Evolutionary conservation across 805 yeast species (phyloP).

Genomic region (Teunomyces panamensis): DNA sequence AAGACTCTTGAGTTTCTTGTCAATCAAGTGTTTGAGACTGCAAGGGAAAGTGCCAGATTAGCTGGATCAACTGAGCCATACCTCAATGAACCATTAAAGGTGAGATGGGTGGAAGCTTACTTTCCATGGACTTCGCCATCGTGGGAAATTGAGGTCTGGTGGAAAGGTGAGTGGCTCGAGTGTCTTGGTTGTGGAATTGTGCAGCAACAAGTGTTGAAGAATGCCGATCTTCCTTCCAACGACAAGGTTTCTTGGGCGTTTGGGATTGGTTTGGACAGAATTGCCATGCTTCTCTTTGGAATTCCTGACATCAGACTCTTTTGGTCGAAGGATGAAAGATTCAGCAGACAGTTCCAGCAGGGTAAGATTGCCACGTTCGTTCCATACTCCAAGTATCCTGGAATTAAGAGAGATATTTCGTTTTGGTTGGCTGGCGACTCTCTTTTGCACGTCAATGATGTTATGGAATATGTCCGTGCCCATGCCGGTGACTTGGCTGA

Average conservation of each 20-base stretch:
- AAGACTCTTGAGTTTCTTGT: slow-evolving; percentile 82
- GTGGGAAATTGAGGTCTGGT: slow-evolving; percentile 98
- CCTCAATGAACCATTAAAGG: slow-evolving; percentile 70
- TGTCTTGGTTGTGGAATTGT: slow-evolving; percentile 96
- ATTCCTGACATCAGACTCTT: slow-evolving; percentile 92
- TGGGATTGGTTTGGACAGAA: slow-evolving; percentile 91
- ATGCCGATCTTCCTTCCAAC: slow-evolving; percentile 55
- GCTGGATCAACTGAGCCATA: slow-evolving; percentile 60
- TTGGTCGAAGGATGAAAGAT: slow-evolving; percentile 84
- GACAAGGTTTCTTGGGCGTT: slow-evolving; percentile 93
- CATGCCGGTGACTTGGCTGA: slow-evolving; percentile 88
- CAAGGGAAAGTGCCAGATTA: slow-evolving; percentile 55
- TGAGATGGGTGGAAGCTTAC: slow-evolving; percentile 92
- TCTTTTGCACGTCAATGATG: slow-evolving; percentile 75
- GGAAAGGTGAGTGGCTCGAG: slow-evolving; percentile 98
- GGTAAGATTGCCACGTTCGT: slow-evolving; percentile 69
- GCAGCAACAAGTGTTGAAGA: slow-evolving; percentile 68
- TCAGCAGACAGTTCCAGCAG: slow-evolving; percentile 64
- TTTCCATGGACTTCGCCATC: slow-evolving; percentile 99
- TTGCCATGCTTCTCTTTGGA: slow-evolving; percentile 93
- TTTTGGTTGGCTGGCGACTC: slow-evolving; percentile 72
- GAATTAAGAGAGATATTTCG: slow-evolving; percentile 81
- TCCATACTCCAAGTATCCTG: slow-evolving; percentile 91
- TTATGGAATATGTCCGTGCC: slow-evolving; percentile 88
- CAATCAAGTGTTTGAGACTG: slow-evolving; percentile 74